Conservation (phyloP, 2,329 filamentous ascomycete genomes). For the Colletotrichum orbiculare region DNA sequence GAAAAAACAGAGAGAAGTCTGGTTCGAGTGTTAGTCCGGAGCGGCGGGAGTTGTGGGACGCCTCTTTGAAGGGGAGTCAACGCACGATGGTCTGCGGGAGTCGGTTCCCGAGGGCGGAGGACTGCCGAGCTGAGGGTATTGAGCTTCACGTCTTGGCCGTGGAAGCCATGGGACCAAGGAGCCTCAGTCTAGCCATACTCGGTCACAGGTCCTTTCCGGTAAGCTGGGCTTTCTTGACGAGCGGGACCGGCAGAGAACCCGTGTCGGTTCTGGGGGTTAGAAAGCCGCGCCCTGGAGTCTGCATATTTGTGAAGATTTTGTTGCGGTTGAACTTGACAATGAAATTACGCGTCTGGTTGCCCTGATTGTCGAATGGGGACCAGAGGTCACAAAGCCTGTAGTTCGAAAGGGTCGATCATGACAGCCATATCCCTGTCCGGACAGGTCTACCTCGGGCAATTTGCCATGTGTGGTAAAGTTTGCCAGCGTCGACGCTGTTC, state of each 20-base stretch:
- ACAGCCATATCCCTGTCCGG: too few species aligned
- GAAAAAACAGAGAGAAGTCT: too few species aligned
- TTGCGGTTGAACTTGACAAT: neutral
- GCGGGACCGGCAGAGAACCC: conserved; percentile 12
- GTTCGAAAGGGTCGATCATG: too few species aligned
- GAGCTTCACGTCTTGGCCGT: neutral
- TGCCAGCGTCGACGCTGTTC: neutral
- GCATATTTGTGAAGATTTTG: conserved; percentile 1
- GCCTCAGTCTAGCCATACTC: conserved; percentile 14
- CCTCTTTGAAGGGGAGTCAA: too few species aligned
- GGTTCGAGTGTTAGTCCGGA: too few species aligned
- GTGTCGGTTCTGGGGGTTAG: neutral
- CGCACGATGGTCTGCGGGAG: neutral
- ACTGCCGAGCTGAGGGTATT: neutral
- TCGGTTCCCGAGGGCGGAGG: neutral
- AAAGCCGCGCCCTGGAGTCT: neutral
- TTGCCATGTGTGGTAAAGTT: conserved; percentile 23
- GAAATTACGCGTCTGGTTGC: neutral
- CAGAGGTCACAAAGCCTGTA: too few species aligned
- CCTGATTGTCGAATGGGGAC: too few species aligned
- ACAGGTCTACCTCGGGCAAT: conserved; percentile 16
- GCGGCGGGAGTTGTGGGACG: too few species aligned
- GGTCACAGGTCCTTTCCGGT: conserved; percentile 1
- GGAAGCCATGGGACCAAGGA: conserved; percentile 1
- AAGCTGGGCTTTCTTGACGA: neutral